Evolutionary conservation across 148 eudicot species (phyloP), one percentile per base, ranked within the genome.

Genomic region (Chenopodium suecicum): DNA sequence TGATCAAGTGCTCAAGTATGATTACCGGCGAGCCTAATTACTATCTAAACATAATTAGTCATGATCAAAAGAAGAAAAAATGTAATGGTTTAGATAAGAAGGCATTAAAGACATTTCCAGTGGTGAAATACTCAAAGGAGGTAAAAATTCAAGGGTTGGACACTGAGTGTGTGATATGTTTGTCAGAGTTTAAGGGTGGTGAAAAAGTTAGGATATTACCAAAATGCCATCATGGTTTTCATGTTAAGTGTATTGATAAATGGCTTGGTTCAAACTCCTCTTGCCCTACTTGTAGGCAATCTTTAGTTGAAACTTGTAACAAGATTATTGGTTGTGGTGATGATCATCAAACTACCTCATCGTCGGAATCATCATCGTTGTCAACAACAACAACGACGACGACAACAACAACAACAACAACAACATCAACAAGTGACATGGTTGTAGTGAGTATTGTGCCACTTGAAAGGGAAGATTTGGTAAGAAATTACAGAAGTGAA

Each of bases 251-350:
- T 85, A 90, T 95, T 27, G 97, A 95, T 78, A 89, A 86, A 76
- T 95, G 98, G 98, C 89, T 95, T 41, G 85, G 71, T 32, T 91
- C 94, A 0, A 93, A 95, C 82, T 88, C 98, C 11, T 93, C 98
- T 3, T 95, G 98, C 81, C 98, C 98, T 56, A 95, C 94, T 74
- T 95, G 98, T 58, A 85, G 98, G 37, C 91, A 92, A 78, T 90
- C 92, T 79, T 85, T 94, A 23, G 78, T 92, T 27, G 90, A 91
- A 68, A 91, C 94, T 0, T 87, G 91, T 80, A 86, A 91, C 19
- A 92, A 91, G 86, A 91, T 91, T 9, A 87, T 85, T 31, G 86
- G 87, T 0, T 75, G 87, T 58, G 71, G 79, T 80, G 25, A 78
- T 46, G 58, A 81, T 66, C 75, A 71, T 60, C 86, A 84, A 23